Conservation (phyloP, 805 yeast species). For the Cyberlindnera veronae region DNA sequence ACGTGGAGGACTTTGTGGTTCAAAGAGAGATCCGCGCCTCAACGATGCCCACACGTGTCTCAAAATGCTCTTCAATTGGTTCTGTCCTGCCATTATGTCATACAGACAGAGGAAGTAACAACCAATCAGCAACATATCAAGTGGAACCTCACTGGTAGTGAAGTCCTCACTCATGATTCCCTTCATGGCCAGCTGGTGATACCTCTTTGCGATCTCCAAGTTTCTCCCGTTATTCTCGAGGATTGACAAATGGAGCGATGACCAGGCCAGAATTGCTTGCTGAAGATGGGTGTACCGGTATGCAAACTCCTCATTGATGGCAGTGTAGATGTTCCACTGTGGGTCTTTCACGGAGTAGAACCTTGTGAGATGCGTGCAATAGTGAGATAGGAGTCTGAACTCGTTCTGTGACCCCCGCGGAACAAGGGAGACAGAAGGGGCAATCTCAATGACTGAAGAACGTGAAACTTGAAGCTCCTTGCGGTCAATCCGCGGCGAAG, state of each 20-base stretch:
- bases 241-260: constrained; percentile 4
- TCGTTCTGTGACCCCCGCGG: constrained; percentile 4
- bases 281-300: constrained; percentile 5
- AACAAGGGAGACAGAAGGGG: not conserved
- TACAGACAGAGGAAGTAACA: constrained; percentile 7
- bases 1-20: not conserved
- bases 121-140: constrained; percentile 8
- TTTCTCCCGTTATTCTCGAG: not conserved
- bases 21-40: constrained; percentile 5
- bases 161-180: constrained; percentile 7
- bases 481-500: too few relatives aligned
- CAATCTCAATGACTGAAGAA: not conserved
- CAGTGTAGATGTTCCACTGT: constrained; percentile 10
- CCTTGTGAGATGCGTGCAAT: constrained; percentile 6
- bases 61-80: constrained; percentile 4
- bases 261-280: constrained; percentile 9
- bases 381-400: constrained; percentile 9
- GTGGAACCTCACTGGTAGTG: constrained; percentile 2
- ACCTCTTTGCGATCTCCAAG: constrained; percentile 3
- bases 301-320: constrained; percentile 9
- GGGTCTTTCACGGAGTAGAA: constrained; percentile 10
- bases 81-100: constrained; percentile 7
- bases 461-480: not conserved
- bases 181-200: constrained; percentile 7
- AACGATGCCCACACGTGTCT: constrained; percentile 11